phyloP scores from a whole-genome alignment of 805 yeast species.

The Wickerhamia fluorescens region DNA sequence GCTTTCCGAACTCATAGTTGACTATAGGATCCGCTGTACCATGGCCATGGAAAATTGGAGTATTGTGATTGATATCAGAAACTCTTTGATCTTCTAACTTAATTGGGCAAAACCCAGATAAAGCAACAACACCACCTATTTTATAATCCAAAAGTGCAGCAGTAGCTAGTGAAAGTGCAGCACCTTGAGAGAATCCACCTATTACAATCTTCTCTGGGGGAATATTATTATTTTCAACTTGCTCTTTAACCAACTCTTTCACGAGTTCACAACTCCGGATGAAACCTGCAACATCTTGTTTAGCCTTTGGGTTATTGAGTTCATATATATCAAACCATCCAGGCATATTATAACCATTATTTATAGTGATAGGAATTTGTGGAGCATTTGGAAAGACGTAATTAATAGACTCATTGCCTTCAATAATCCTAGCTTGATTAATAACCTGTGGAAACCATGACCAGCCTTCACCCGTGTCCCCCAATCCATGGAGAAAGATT shows the following conservation, averaged over 20 bases:
- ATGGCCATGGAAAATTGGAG: constrained; percentile 86
- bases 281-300: constrained; percentile 50
- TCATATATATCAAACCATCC: constrained; percentile 80
- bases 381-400: constrained; percentile 95
- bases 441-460: constrained; percentile 66
- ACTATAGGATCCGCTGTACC: constrained; percentile 75
- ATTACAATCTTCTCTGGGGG: constrained; percentile 65
- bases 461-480: constrained; percentile 92
- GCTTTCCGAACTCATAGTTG: constrained; percentile 28
- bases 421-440: constrained; percentile 34
- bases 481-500: constrained; percentile 83
- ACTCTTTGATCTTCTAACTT: constrained; percentile 11
- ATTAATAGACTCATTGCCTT: constrained; percentile 43
- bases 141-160: constrained; percentile 48
- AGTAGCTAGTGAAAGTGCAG: constrained; percentile 65
- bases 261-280: constrained; percentile 41
- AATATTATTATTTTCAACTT: constrained; percentile 44
- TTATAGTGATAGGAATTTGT: constrained; percentile 54
- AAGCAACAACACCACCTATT: constrained; percentile 69
- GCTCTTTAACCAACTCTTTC: constrained; percentile 42
- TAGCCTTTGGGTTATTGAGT: constrained; percentile 41
- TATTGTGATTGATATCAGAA: constrained; percentile 38
- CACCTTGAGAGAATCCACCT: constrained; percentile 97
- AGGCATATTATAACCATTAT: constrained; percentile 63
- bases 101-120: constrained; percentile 68